Conservation (phyloP, 1,284 basidiomycete genomes). For the Macrocystidia cucumis region DNA sequence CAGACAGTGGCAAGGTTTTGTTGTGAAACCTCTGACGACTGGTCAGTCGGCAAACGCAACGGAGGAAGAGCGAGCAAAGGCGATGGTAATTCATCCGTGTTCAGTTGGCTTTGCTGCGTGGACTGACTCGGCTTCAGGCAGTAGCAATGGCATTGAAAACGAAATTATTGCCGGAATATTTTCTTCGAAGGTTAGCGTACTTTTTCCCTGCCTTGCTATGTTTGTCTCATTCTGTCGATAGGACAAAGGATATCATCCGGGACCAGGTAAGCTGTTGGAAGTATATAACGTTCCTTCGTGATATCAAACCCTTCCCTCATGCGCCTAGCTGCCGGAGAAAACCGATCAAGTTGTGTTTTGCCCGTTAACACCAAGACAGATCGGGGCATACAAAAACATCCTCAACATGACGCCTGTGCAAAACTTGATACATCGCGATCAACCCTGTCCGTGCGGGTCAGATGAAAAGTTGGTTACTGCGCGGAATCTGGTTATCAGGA, state of each 20-base stretch:
- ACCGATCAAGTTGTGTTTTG: conserved; percentile 87
- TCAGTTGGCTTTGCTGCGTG: conserved; percentile 1
- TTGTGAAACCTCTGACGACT: conserved; percentile 56
- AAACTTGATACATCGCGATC: conserved; percentile 58
- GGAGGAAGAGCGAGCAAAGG: conserved; percentile 52
- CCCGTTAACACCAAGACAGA: conserved; percentile 65
- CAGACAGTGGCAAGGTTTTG: conserved; percentile 62
- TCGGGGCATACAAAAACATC: conserved; percentile 63
- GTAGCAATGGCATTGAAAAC: conserved; percentile 55
- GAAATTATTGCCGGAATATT: conserved; percentile 67
- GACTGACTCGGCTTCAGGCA: conserved; percentile 27
- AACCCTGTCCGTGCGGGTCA: conserved; percentile 67
- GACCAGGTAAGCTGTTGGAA: conserved; percentile 41
- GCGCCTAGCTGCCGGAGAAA: conserved; percentile 66
- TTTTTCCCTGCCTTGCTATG: not conserved
- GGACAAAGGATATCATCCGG: conserved; percentile 78
- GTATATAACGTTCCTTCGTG: not conserved
- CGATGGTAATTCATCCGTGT: conserved; percentile 31
- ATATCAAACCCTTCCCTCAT: conserved; percentile 9
- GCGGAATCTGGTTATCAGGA: too few species aligned
- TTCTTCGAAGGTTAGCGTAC: conserved; percentile 59
- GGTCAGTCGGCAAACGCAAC: conserved; percentile 64
- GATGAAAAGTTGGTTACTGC: conserved; percentile 36
- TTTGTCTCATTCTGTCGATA: conserved; percentile 17
- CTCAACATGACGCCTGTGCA: conserved; percentile 54